Evolutionary conservation across 1,139 yeast genomes (phyloP).

Genomic region (Yamadazyma triangularis): DNA sequence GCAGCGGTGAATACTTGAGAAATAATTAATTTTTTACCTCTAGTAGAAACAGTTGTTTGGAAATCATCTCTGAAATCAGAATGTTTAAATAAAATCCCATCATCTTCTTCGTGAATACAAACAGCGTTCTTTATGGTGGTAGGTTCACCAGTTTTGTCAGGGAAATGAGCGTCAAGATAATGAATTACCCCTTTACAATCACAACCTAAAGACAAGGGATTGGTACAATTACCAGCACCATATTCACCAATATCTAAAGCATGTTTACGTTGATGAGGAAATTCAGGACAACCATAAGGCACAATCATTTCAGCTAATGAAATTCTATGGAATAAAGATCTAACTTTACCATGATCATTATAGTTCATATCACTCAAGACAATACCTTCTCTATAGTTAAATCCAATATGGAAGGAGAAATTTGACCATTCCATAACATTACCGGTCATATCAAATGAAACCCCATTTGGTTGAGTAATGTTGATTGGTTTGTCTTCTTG

Average conservation of each 20-base stretch:
- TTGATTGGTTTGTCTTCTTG: slow-evolving; percentile 58
- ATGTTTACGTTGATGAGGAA: slow-evolving; percentile 80
- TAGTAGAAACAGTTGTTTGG: slow-evolving; percentile 67
- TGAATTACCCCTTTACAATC: slow-evolving; percentile 85
- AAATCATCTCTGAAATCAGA: slow-evolving; percentile 80
- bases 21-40: slow-evolving; percentile 69
- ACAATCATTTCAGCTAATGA: slow-evolving; percentile 82
- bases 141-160: slow-evolving; percentile 63
- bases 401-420: slow-evolving; percentile 72
- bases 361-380: slow-evolving; percentile 69
- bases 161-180: slow-evolving; percentile 71
- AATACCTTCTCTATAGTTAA: slow-evolving; percentile 82
- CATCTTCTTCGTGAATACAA: slow-evolving; percentile 84
- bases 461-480: slow-evolving; percentile 78
- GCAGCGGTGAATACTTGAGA: slow-evolving; percentile 85
- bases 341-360: slow-evolving; percentile 67
- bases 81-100: slow-evolving; percentile 73
- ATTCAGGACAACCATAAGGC: slow-evolving; percentile 76
- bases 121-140: slow-evolving; percentile 70
- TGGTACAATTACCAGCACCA: slow-evolving; percentile 84
- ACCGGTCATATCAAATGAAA: slow-evolving; percentile 67
- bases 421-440: slow-evolving; percentile 73
- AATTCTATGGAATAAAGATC: slow-evolving; percentile 74
- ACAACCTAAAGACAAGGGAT: slow-evolving; percentile 73
- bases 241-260: slow-evolving; percentile 85